Evolutionary conservation across 2,329 filamentous ascomycete genomes (phyloP).

Genomic region (Aspergillus quadricinctus): DNA sequence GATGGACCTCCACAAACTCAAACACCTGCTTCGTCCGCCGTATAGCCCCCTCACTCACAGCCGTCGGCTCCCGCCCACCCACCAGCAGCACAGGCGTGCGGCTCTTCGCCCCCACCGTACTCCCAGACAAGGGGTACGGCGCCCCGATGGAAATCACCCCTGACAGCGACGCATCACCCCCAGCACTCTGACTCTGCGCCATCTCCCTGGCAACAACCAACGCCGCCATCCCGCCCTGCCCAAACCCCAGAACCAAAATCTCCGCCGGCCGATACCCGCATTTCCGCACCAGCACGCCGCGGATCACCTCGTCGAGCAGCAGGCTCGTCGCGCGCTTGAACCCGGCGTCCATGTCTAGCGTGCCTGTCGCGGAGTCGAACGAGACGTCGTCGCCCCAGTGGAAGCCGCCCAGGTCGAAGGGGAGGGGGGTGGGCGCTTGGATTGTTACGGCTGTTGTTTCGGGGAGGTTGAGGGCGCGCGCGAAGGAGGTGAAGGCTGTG

Average conservation of each 20-base stretch:
- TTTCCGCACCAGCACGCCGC: constrained; percentile 47
- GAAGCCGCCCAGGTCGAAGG: constrained; percentile 63
- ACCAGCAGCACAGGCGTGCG: constrained; percentile 41
- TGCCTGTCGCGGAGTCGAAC: constrained; percentile 49
- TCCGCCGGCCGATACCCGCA: constrained; percentile 59
- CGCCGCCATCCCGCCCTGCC: constrained; percentile 62
- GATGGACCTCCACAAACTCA: constrained; percentile 60
- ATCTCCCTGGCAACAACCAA: constrained; percentile 52
- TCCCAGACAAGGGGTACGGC: constrained; percentile 33
- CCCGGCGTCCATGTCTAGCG: constrained; percentile 59
- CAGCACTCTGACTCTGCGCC: background rate
- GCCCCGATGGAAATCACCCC: constrained; percentile 43
- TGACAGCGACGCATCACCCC: constrained; percentile 21
- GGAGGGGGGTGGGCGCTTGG: constrained; percentile 65
- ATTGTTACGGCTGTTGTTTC: constrained; percentile 73
- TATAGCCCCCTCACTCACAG: constrained; percentile 60
- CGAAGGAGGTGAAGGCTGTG: constrained; percentile 64
- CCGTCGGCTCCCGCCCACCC: constrained; percentile 38
- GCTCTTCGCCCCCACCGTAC: constrained; percentile 29
- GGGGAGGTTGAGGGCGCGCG: constrained; percentile 64
- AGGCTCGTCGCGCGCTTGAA: constrained; percentile 48
- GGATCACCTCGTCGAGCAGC: constrained; percentile 51
- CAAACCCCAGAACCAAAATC: constrained; percentile 62
- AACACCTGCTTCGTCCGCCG: constrained; percentile 64
- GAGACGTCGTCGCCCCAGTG: constrained; percentile 67